Evolutionary conservation across 306 rosid genomes (phyloP).

Genomic region (Hippophae tibetana): DNA sequence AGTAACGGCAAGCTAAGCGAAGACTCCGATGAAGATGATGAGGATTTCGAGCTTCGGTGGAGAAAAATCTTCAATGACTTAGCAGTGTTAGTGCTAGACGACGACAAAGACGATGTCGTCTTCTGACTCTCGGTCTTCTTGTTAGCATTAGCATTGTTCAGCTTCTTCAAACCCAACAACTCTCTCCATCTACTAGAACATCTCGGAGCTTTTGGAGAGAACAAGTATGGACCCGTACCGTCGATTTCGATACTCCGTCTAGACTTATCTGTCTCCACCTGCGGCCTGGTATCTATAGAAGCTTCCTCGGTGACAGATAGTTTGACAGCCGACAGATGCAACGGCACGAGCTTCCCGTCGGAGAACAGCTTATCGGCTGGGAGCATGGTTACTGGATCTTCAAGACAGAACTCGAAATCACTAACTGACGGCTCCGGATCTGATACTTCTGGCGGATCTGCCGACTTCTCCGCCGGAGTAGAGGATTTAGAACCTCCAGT

Average conservation of each 20-base stretch:
- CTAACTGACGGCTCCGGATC: constrained; percentile 37
- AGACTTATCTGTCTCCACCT: constrained; percentile 19
- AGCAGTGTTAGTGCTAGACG: constrained; percentile 19
- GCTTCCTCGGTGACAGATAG: constrained; percentile 12
- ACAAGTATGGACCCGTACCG: constrained; percentile 44
- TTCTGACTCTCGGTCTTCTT: constrained; percentile 37
- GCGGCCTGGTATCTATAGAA: constrained; percentile 14
- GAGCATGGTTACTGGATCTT: constrained; percentile 73
- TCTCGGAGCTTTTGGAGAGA: constrained; percentile 93
- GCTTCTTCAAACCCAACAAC: constrained; percentile 62
- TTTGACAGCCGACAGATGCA: constrained; percentile 38
- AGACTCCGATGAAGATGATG: constrained; percentile 34
- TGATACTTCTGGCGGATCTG: constrained; percentile 12
- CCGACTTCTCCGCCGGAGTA: constrained; percentile 1
- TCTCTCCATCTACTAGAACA: constrained; percentile 94
- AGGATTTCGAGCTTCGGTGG: constrained; percentile 45
- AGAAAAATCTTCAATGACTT: constrained; percentile 63
- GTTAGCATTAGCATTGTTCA: constrained; percentile 19
- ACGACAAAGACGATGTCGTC: constrained; percentile 30
- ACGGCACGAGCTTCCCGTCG: constrained; percentile 82
- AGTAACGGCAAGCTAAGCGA: constrained; percentile 43
- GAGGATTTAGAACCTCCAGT: constrained; percentile 9
- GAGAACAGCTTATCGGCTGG: constrained; percentile 89
- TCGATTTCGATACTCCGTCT: constrained; percentile 27
- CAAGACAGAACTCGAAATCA: constrained; percentile 84